Evolutionary conservation across 768 basidiomycete species (phyloP), one percentile per base, ranked within the genome.

Genomic region (Leucosporidium yakuticum): DNA sequence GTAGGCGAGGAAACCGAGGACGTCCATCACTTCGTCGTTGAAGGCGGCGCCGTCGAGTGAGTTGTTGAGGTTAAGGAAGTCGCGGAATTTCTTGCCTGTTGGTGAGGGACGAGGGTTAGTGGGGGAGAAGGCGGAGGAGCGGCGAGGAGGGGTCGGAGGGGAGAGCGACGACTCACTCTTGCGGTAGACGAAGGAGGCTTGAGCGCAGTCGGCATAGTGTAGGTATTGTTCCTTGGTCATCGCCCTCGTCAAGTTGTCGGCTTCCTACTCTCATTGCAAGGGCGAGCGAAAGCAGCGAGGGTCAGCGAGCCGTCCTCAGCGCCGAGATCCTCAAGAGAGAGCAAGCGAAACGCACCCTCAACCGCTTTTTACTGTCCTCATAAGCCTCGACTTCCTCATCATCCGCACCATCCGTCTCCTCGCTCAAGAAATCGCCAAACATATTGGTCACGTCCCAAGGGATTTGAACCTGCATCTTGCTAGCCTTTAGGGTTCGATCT

Each of bases 141-240:
- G 59, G n/a, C 17, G 25, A 20, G 44, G 50, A 21, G 25, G 62
- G 47, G 54, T n/a, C 5, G 32, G 31, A 51, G 19, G 39, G 1
- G 21, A 49, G 47, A 31, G 15, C 27, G 48, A 21, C 4, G 49
- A 78, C 80, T 39, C 55, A 90, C 93, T 88, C 87, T 97, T 98
- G 63, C 93, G 87, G 78, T 94, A 96, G 1, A 94, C 96, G 78
- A 97, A 98, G 21, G 91, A 91, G 0, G 94, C 94, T 78, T 96
- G 94, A 67, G 94, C 85, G 80, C 93, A 96, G 77, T 95, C 92
- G 4, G 93, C 93, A 77, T 96, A 96, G 77, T 93, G 92, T 68
- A 94, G 89, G 77, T 97, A 98, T 75, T 97, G 91, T 77, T 97
- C 94, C 74, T 90, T 84, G 12, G 92, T 94, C 94, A 97, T 98